phyloP scores from a whole-genome alignment of 1,139 yeast genomes.

The Candida anutae region DNA sequence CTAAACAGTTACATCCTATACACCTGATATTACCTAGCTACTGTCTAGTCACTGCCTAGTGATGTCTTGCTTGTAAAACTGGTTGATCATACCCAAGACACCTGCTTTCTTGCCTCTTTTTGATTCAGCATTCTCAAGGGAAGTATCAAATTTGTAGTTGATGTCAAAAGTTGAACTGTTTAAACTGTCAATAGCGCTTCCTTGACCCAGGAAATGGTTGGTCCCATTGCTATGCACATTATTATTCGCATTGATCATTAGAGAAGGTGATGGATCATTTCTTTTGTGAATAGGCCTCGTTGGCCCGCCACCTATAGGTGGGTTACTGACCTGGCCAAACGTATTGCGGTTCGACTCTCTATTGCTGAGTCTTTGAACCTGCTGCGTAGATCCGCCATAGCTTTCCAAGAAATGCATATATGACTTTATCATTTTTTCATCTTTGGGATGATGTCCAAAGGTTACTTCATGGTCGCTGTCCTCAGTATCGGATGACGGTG shows the following conservation, averaged over 20 bases:
- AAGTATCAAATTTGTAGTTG: slow-evolving; percentile 24
- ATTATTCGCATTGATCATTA: neutral
- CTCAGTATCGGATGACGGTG: slow-evolving; percentile 11
- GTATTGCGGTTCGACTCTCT: slow-evolving; percentile 1
- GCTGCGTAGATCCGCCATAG: slow-evolving; percentile 57
- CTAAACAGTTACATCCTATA: no score
- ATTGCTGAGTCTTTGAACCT: no score
- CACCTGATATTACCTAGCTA: no score
- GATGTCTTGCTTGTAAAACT: slow-evolving; percentile 61
- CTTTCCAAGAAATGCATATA: slow-evolving; percentile 82
- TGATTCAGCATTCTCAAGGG: slow-evolving; percentile 21
- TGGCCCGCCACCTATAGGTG: no score
- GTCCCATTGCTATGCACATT: neutral
- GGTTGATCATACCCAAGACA: slow-evolving; percentile 76
- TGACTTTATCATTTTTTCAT: slow-evolving; percentile 89
- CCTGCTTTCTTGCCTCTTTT: slow-evolving; percentile 42
- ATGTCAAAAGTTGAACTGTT: slow-evolving; percentile 22
- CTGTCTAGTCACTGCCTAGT: slow-evolving; percentile 7
- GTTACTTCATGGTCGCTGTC: slow-evolving; percentile 35
- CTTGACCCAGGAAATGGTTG: neutral
- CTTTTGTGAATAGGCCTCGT: slow-evolving; percentile 4
- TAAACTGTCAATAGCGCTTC: slow-evolving; percentile 10
- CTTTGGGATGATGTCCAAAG: slow-evolving; percentile 35
- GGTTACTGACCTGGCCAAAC: neutral
- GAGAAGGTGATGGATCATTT: slow-evolving; percentile 5